Evolutionary conservation across 441 rosid species (phyloP), one percentile per base, ranked within the genome.

Genomic region (Theobroma grandiflorum): DNA sequence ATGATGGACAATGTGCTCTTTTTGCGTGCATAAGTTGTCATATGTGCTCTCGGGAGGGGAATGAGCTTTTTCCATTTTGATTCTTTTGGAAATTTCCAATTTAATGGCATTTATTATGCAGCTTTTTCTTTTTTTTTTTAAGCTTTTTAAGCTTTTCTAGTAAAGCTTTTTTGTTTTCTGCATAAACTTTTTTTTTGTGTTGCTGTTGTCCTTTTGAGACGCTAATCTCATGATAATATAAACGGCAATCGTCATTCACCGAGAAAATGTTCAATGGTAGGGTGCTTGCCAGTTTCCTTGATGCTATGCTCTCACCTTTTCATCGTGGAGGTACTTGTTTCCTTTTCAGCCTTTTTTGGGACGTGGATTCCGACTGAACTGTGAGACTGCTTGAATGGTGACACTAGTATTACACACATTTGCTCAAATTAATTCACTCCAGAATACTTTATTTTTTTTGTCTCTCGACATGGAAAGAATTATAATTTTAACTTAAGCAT

Each of bases 401-500:
- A 52, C 33, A 26, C 18, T 26, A n/a, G 6, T 22, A 69, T 12
- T 7, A 70, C 26, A 71, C 12, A 12, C 43, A 71, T 16, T 33
- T 22, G n/a, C 31, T 26, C n/a, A 71, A 52, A 69, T 26, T 26
- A 26, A 47, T 14, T 43, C 18, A 67, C n/a, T 67, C 8, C 35
- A 0, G 22, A 20, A 2, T 2, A 20, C 2, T 2, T 2, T 18
- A 4, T 53, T 18, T 4, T 53, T 1, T 53, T 50, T 53, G 1
- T 57, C 1, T 35, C n/a, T 47, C 18, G 47, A 72, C n/a, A 72
- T 9, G 76, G 26, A 38, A 72, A 72, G 76, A 72, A 72, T 72
- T 73, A 55, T 55, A 73, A 73, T 73, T 55, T 73, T 73, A 73
- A 55, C 76, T 73, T 38, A 55, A 73, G 63, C 76, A 38, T 33